Conservation (phyloP, 495 filamentous ascomycete species). For the Xanthoparmelia taractica region DNA sequence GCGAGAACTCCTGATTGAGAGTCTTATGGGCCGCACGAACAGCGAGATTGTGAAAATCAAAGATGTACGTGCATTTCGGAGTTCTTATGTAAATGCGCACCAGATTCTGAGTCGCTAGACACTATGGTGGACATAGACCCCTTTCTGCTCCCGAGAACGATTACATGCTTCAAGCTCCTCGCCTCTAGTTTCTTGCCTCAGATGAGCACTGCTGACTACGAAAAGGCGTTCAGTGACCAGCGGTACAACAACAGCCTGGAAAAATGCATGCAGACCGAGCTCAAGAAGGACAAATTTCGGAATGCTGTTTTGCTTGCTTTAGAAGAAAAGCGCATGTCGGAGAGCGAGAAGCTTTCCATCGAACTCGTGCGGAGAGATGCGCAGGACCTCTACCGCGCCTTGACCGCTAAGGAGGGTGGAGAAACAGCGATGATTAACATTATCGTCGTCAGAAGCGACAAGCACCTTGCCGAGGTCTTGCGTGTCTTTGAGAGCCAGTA, state of each 20-base stretch:
- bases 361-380: slow-evolving; percentile 64
- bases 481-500: slow-evolving; percentile 61
- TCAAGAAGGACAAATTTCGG: slow-evolving; percentile 92
- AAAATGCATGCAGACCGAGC: slow-evolving; percentile 80
- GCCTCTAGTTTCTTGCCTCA: too few species aligned
- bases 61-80: too few species aligned
- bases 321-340: slow-evolving; percentile 75
- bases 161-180: too few species aligned
- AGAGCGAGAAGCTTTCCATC: slow-evolving; percentile 50
- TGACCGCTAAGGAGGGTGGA: slow-evolving; percentile 69
- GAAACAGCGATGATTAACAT: slow-evolving; percentile 88
- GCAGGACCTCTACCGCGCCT: slow-evolving; percentile 57
- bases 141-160: too few species aligned
- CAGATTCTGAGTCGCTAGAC: too few species aligned
- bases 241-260: slow-evolving; percentile 78
- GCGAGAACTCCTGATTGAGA: slow-evolving; percentile 84
- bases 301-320: slow-evolving; percentile 78
- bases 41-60: slow-evolving; percentile 85
- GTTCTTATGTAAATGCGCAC: too few species aligned
- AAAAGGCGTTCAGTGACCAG: slow-evolving; percentile 84
- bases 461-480: slow-evolving; percentile 73
- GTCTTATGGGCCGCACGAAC: slow-evolving; percentile 81
- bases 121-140: too few species aligned
- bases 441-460: slow-evolving; percentile 68
- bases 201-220: too few species aligned